A percentile compares a stretch with the other conserved stretches of the same genome.
phyloP scores from a whole-genome alignment of 2,329 filamentous ascomycete species.

The Phoma sp. region DNA sequence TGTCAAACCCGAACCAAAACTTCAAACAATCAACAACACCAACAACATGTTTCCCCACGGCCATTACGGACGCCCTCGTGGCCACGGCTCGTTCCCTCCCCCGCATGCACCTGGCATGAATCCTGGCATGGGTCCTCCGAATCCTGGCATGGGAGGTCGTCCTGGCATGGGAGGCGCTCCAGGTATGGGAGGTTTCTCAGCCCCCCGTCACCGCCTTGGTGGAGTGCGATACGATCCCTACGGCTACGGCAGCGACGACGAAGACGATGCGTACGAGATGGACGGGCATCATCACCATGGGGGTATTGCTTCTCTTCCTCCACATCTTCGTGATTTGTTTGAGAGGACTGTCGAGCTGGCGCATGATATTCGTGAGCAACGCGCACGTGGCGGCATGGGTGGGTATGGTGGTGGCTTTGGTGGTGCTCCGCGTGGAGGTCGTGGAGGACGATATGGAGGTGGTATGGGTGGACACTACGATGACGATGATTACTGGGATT shows the following conservation, averaged over 20 bases:
- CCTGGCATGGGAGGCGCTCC: neutral
- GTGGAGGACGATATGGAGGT: no score
- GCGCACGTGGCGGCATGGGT: no score
- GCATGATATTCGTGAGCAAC: no score
- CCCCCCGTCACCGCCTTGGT: no score
- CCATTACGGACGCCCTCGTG: neutral
- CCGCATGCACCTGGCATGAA: neutral
- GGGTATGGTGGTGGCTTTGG: no score
- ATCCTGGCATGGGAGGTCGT: neutral
- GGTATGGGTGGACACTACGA: no score
- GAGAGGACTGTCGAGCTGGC: no score
- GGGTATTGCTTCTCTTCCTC: neutral
- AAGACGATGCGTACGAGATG: neutral
- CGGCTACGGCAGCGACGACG: neutral
- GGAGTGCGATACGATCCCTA: no score
- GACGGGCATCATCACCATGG: neutral
- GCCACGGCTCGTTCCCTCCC: neutral
- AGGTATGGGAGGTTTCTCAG: neutral
- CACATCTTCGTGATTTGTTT: no score
- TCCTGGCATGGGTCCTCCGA: neutral
- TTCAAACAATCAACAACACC: neutral
- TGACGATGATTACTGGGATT: no score
- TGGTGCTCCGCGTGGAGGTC: no score
- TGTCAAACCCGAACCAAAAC: no score
- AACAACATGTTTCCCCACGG: neutral